Evolutionary conservation across 208 protist species (phyloP).

Genomic region (Leptomonas pyrrhocoris): DNA sequence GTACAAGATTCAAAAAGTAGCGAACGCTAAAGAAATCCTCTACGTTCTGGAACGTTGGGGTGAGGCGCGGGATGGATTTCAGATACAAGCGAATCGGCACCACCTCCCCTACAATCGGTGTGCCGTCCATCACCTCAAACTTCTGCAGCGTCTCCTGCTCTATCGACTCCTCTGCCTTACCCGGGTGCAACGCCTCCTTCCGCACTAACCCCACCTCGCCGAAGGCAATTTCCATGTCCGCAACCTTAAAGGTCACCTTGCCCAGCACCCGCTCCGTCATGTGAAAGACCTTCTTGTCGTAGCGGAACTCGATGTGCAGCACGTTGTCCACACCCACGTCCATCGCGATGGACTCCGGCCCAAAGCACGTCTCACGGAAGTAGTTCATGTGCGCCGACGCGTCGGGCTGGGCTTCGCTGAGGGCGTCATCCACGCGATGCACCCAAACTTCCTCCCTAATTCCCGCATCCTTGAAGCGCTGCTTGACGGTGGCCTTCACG

Average conservation of each 20-base stretch:
- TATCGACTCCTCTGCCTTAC: slow-evolving; percentile 34
- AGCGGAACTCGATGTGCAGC: slow-evolving; percentile 93
- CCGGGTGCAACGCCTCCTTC: slow-evolving; percentile 58
- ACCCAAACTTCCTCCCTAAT: slow-evolving; percentile 80
- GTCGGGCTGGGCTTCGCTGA: slow-evolving; percentile 50
- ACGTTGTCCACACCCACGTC: slow-evolving; percentile 86
- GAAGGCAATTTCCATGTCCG: slow-evolving; percentile 71
- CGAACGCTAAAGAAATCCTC: slow-evolving; percentile 69
- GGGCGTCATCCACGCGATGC: slow-evolving; percentile 52
- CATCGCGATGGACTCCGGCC: slow-evolving; percentile 67
- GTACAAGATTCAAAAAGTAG: slow-evolving; percentile 89
- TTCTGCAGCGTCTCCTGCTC: slow-evolving; percentile 85
- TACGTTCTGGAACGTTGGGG: slow-evolving; percentile 79
- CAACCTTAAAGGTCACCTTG: slow-evolving; percentile 80
- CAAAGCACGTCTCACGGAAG: slow-evolving; percentile 80
- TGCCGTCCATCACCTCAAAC: slow-evolving; percentile 93
- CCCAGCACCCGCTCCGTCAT: slow-evolving; percentile 78
- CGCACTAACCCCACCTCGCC: slow-evolving; percentile 83
- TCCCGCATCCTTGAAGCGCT: slow-evolving; percentile 70
- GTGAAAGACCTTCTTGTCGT: slow-evolving; percentile 84
- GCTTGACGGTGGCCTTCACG: slow-evolving; percentile 63
- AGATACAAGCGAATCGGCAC: slow-evolving; percentile 91
- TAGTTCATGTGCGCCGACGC: slow-evolving; percentile 66
- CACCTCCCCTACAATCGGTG: slow-evolving; percentile 87
- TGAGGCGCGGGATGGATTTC: slow-evolving; percentile 75